These are phyloP conservation scores for Amanita thiersii DNA, from an alignment of 768 basidiomycete species.

Conservation along the genomic window DNA sequence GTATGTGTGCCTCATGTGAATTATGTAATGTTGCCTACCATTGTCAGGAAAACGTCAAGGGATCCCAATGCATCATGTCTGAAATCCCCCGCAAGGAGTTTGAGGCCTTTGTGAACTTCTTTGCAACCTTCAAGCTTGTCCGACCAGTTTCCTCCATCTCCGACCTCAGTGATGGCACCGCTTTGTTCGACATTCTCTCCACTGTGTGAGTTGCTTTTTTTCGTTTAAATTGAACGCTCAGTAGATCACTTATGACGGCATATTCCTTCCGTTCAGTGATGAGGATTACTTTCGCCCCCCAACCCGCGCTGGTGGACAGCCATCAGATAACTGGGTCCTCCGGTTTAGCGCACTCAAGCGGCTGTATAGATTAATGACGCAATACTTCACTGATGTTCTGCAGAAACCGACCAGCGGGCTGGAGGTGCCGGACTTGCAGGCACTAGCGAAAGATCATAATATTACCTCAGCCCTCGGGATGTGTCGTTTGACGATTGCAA, in stretches of 20 bases:
- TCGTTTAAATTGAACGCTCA: not conserved
- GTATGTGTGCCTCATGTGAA: too few species aligned
- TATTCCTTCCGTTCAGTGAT: slow-evolving; percentile 43
- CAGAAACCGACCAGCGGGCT: slow-evolving; percentile 71
- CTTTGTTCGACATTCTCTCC: slow-evolving; percentile 67
- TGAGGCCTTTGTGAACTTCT: slow-evolving; percentile 77
- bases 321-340: slow-evolving; percentile 84
- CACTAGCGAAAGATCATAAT: slow-evolving; percentile 72
- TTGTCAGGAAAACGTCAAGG: too few species aligned
- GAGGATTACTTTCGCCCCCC: slow-evolving; percentile 67
- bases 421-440: slow-evolving; percentile 84
- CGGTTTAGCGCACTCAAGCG: slow-evolving; percentile 79
- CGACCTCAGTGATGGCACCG: slow-evolving; percentile 77
- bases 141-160: slow-evolving; percentile 52
- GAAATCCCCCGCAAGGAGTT: slow-evolving; percentile 50
- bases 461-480: slow-evolving; percentile 59
- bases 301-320: slow-evolving; percentile 47
- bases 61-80: slow-evolving; percentile 21
- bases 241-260: not conserved
- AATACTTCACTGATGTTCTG: slow-evolving; percentile 79
- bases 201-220: slow-evolving; percentile 49
- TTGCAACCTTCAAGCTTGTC: slow-evolving; percentile 62
- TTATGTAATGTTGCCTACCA: too few species aligned
- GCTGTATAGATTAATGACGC: slow-evolving; percentile 81
- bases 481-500: slow-evolving; percentile 77